Evolutionary conservation across 106 monocot species (phyloP).

Genomic region (Iris macrosiphon): DNA sequence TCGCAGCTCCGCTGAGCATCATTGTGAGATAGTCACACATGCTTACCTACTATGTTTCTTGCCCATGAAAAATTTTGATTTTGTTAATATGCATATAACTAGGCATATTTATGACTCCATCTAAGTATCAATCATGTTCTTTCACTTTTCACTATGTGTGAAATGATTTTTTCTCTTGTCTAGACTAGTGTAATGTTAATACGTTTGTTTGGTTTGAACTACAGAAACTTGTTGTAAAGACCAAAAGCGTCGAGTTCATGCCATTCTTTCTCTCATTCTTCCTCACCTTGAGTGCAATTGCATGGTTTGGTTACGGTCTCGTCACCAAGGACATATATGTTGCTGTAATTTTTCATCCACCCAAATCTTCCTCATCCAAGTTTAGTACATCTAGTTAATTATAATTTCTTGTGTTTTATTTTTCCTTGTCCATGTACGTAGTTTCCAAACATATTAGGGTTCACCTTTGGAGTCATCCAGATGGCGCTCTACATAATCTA

Average conservation of each 20-base stretch:
- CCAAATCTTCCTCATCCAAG: too few relatives aligned
- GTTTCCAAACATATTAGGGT: conserved; percentile 11
- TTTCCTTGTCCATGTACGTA: background rate
- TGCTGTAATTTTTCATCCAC: conserved; percentile 6
- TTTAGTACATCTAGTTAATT: too few relatives aligned
- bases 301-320: conserved; percentile 37
- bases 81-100: too few relatives aligned
- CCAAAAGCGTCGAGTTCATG: conserved; percentile 37
- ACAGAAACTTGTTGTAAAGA: conserved; percentile 13
- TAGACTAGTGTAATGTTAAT: too few relatives aligned
- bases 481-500: conserved; percentile 8
- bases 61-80: too few relatives aligned
- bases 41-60: too few relatives aligned
- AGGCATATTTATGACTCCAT: too few relatives aligned
- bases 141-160: too few relatives aligned
- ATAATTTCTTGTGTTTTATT: background rate
- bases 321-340: conserved; percentile 26
- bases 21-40: conserved; percentile 8
- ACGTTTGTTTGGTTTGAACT: too few relatives aligned
- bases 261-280: conserved; percentile 34
- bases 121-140: too few relatives aligned
- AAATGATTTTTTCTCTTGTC: too few relatives aligned
- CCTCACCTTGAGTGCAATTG: conserved; percentile 30
- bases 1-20: conserved; percentile 17
- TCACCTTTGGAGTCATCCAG: conserved; percentile 8